Base-by-base conservation (phyloP, 352 stramenopile genomes). In the Blastocystis sp. region DNA sequence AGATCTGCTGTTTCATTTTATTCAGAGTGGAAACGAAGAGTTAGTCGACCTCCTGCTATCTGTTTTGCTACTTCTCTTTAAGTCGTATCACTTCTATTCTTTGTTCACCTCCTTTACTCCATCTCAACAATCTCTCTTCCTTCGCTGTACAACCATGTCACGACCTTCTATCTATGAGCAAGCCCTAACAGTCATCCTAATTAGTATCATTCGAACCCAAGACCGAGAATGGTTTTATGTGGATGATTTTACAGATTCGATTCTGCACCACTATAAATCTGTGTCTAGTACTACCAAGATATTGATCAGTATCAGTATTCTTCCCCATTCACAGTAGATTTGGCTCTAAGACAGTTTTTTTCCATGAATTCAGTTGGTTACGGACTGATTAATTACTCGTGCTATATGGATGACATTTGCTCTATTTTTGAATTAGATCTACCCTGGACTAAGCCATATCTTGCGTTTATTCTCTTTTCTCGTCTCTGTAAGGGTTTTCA, bases 371-470 rank as follows among this genome's bases (percentile, higher is more conserved):
- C 70, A 24, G 20, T 39, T 41, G 70, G 70, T 18, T 65, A 47
- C 24, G 34, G 37, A 13, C 41, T 81, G 4, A 53, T 81, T 11
- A 54, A 47, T 13, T 81, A 81, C 0, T 9, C 34, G 11, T 81
- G 70, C 55, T 81, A 62, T 41, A 47, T 65, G 70, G 50, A 81
- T 9, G 70, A 81, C 55, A 26, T 81, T 8, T 41, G 50, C 41
- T 62, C 34, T 65, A 81, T 81, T 26, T 81, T 81, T 39, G 70
- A 47, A 18, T 41, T 81, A 53, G 50, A 81, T 41, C 70, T 81
- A 20, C 70, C 70, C 7, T 81, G 70, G 70, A 54, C 50, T 24
- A 81, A 81, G 45, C 20, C 45, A 4, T 81, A 65, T 18, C 37
- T 81, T 13, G 70, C 70, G 13, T 65, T 63, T 47, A 81, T 81